These are phyloP conservation scores for Diddensiella santjacobensis DNA, from an alignment of 805 yeast species.

Conservation along the genomic window DNA sequence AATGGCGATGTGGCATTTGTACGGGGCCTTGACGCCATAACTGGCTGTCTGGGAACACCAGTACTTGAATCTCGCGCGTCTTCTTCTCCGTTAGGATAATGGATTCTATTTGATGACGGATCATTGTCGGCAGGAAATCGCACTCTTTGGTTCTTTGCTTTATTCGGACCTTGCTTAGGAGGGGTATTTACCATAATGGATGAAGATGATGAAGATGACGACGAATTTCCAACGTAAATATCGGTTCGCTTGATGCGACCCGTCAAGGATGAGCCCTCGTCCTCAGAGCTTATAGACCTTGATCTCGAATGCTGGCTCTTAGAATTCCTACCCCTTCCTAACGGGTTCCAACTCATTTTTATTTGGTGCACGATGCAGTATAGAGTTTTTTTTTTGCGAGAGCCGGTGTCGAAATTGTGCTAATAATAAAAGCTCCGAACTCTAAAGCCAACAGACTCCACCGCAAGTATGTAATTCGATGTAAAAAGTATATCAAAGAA, in stretches of 20 bases:
- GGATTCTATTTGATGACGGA: conserved; percentile 21
- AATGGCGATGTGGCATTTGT: conserved; percentile 13
- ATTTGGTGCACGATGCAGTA: no score
- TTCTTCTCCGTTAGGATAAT: conserved; percentile 23
- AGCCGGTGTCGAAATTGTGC: no score
- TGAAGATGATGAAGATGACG: conserved; percentile 1
- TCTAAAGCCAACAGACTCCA: no score
- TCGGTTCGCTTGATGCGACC: neutral
- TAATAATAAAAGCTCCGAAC: no score
- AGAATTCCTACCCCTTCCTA: neutral
- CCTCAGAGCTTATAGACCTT: neutral
- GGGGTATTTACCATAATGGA: neutral
- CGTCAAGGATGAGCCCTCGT: neutral
- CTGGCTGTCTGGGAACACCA: neutral
- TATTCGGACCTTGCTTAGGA: neutral
- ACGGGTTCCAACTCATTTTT: conserved; percentile 1
- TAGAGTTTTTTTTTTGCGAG: no score
- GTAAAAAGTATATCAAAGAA: no score
- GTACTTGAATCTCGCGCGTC: conserved; percentile 6
- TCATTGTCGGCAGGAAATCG: conserved; percentile 24
- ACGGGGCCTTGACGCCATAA: neutral
- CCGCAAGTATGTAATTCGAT: no score
- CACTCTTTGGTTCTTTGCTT: conserved; percentile 9
- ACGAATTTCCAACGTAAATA: neutral
- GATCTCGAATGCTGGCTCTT: neutral